phyloP scores from a whole-genome alignment of 768 basidiomycete genomes.

The Pisolithus albus region DNA sequence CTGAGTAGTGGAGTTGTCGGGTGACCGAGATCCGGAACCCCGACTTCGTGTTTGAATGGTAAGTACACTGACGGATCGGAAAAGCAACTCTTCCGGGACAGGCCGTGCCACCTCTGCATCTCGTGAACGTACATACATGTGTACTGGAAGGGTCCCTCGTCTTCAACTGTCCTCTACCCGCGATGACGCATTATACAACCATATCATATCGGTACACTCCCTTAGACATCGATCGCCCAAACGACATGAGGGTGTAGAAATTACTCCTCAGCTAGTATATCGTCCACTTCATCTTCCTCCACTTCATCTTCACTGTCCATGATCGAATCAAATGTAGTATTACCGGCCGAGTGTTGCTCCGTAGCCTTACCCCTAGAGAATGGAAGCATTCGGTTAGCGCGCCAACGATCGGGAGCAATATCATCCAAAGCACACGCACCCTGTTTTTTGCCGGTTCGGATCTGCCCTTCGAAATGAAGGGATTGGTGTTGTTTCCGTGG shows the following conservation, averaged over 20 bases:
- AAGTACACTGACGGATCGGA: too few species aligned
- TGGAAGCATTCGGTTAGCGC: too few species aligned
- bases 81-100: too few species aligned
- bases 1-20: too few species aligned
- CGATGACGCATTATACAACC: not conserved
- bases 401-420: not conserved
- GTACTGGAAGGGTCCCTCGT: too few species aligned
- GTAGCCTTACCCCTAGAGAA: slow-evolving; percentile 1
- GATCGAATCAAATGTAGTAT: slow-evolving; percentile 39
- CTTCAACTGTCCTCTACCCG: too few species aligned
- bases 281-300: slow-evolving; percentile 40
- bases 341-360: slow-evolving; percentile 9
- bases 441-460: not conserved
- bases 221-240: too few species aligned
- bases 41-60: too few species aligned
- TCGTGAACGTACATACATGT: too few species aligned
- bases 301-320: slow-evolving; percentile 51
- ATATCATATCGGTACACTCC: too few species aligned
- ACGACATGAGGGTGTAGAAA: not conserved
- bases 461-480: slow-evolving; percentile 9
- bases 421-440: slow-evolving; percentile 7
- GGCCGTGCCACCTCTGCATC: too few species aligned
- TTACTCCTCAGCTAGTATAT: slow-evolving; percentile 33
- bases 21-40: too few species aligned
- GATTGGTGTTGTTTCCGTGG: slow-evolving; percentile 31